Evolutionary conservation across 75 land plant species (phyloP), one percentile per base, ranked within the genome.

Genomic region (Picea glauca): DNA sequence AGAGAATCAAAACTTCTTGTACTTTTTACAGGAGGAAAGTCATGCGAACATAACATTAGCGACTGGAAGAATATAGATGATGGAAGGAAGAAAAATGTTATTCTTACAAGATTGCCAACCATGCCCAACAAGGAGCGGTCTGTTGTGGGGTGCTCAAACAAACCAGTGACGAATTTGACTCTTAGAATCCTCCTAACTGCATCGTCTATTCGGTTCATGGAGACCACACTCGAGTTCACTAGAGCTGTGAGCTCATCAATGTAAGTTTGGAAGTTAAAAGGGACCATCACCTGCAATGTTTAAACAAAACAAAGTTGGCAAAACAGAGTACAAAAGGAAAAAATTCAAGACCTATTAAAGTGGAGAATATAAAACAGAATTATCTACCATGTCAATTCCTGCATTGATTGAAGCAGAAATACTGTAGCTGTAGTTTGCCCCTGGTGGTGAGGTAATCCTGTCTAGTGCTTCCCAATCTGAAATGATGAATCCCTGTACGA

Each of bases 391-490:
- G 81, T 94, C 96, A 58, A 94, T 82, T 62, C 96, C 96, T 30
- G 96, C 96, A 88, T 92, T 92, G 31, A 94, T 79, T 20, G 96
- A 80, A 43, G 80, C 43, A 3, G 60, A 77, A 65, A 94, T 79
- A 78, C 90, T 81, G 54, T 81, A 73, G 23, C 85, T 85, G 75
- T 92, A 92, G 79, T 94, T 84, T 64, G 85, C 62, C n/a, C 88
- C 87, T 40, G 77, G 79, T 13, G 96, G 96, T 23, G 67, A 12
- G 11, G 76, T 65, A 32, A 94, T 89, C 60, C 92, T 74, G 76
- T 92, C 94, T 43, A 94, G 75, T 26, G 85, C 96, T 79, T 87
- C 87, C 92, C 91, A 94, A 66, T 94, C 96, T 50, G 94, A 88
- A 75, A 94, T 90, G 14, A 90, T 80, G 77, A 94, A 88, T 58